Percentiles rank a stretch among this genome's conserved stretches.
Conservation (phyloP, 495 filamentous ascomycete genomes). For the Penicillium manginii region DNA sequence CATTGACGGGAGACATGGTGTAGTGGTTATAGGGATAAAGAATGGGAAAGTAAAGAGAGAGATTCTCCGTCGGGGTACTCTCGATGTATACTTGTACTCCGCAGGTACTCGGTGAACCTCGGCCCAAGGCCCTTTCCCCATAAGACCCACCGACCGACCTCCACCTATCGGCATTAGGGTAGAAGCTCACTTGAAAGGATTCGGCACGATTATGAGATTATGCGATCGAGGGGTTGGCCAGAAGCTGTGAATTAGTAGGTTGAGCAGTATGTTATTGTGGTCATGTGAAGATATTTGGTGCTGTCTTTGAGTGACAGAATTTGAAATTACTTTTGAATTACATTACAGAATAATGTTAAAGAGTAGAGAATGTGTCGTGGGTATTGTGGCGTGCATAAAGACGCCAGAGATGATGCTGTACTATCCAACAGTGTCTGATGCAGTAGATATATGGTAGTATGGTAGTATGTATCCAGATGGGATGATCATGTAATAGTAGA, state of each 20-base stretch:
- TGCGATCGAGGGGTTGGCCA: background rate
- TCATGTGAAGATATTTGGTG: too few relatives aligned
- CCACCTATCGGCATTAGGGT: background rate
- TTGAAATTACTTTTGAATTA: background rate
- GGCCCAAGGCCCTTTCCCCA: constrained; percentile 5
- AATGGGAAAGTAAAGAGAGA: background rate
- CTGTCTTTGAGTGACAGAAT: too few relatives aligned
- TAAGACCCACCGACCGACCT: background rate
- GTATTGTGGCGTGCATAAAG: background rate
- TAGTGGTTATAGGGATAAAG: background rate
- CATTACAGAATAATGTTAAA: background rate
- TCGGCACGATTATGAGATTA: background rate
- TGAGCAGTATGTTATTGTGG: too few relatives aligned
- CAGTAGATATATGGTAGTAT: background rate
- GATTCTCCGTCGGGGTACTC: background rate
- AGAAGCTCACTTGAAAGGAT: background rate
- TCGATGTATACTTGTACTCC: constrained; percentile 2
- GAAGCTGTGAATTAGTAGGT: too few relatives aligned
- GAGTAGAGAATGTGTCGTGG: constrained; percentile 3
- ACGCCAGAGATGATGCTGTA: constrained; percentile 2
- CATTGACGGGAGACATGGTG: constrained; percentile 27
- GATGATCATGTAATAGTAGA: background rate
- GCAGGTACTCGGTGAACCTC: constrained; percentile 12
- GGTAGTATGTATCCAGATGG: background rate
- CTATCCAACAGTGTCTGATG: background rate